These are phyloP conservation scores for Phialophora macrospora DNA, from an alignment of 2,329 filamentous ascomycete genomes.

Conservation along the genomic window DNA sequence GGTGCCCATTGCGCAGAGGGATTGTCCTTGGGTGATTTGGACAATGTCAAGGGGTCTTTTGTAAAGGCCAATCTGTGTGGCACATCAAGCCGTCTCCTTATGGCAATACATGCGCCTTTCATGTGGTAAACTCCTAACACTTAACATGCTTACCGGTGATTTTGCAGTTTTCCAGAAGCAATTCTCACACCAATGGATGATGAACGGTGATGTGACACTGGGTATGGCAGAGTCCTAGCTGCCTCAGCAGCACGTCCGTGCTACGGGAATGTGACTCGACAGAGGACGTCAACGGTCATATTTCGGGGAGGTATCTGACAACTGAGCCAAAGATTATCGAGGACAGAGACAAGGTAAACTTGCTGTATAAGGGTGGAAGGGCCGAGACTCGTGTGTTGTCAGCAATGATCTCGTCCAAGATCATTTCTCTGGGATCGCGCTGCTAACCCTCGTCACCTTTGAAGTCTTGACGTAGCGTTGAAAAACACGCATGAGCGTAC, in stretches of 20 bases:
- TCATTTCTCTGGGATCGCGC: not conserved
- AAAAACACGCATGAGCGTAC: not conserved
- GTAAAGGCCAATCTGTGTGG: constrained; percentile 8
- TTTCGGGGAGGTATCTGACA: too few species aligned
- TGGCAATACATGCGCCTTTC: not conserved
- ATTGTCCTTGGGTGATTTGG: constrained; percentile 31
- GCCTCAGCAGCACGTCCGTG: not conserved
- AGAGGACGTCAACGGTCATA: not conserved
- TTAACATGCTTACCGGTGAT: not conserved
- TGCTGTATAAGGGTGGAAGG: not conserved
- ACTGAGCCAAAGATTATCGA: not conserved
- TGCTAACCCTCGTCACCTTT: not conserved
- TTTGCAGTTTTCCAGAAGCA: not conserved
- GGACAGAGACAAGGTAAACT: not conserved
- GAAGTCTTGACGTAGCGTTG: not conserved
- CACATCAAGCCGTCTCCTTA: not conserved
- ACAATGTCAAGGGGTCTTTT: constrained; percentile 28
- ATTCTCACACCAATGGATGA: not conserved
- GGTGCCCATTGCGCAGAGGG: constrained; percentile 25
- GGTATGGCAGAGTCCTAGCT: not conserved
- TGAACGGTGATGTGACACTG: not conserved
- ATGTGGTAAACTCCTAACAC: not conserved
- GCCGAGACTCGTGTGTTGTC: not conserved
- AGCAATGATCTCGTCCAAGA: not conserved
- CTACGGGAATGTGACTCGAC: not conserved